Percentiles rank a stretch among this genome's conserved stretches.
Conservation (phyloP, 768 basidiomycete genomes). For the Trichaptum fuscoviolaceum region DNA sequence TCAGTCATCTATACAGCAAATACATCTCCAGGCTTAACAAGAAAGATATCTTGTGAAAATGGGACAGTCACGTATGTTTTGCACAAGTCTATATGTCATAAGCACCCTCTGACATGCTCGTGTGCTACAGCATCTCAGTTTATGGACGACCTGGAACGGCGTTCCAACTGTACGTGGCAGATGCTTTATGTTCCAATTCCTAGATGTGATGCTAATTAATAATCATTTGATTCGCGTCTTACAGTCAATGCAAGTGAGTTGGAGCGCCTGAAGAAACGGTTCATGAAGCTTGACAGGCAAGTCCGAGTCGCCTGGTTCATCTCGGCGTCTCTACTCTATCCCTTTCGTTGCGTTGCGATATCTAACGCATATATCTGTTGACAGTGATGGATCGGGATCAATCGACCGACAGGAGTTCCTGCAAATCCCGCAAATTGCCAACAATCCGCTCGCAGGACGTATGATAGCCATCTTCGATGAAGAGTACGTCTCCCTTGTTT, state of each 20-base stretch:
- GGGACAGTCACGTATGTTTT: slow-evolving; percentile 78
- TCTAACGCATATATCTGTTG: neutral
- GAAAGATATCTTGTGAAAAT: slow-evolving; percentile 30
- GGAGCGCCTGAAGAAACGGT: slow-evolving; percentile 94
- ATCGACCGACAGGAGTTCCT: slow-evolving; percentile 99
- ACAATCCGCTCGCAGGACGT: slow-evolving; percentile 91
- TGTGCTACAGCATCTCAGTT: slow-evolving; percentile 72
- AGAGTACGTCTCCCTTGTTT: slow-evolving; percentile 62
- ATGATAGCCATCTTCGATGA: slow-evolving; percentile 99
- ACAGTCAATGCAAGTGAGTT: slow-evolving; percentile 92
- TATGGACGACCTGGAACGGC: slow-evolving; percentile 96
- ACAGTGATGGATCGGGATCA: slow-evolving; percentile 91
- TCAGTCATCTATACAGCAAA: neutral
- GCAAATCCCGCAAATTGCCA: slow-evolving; percentile 98
- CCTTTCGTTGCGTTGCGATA: neutral
- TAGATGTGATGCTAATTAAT: neutral
- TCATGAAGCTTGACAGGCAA: slow-evolving; percentile 98
- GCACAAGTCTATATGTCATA: neutral
- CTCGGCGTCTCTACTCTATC: neutral
- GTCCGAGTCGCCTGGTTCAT: slow-evolving; percentile 13
- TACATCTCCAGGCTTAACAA: neutral
- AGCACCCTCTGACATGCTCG: slow-evolving; percentile 10
- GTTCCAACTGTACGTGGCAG: slow-evolving; percentile 86
- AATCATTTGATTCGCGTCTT: neutral
- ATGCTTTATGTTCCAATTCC: neutral